Evolutionary conservation across 805 yeast species (phyloP), one percentile per base, ranked within the genome.

Genomic region (Ogataea degrootiae): DNA sequence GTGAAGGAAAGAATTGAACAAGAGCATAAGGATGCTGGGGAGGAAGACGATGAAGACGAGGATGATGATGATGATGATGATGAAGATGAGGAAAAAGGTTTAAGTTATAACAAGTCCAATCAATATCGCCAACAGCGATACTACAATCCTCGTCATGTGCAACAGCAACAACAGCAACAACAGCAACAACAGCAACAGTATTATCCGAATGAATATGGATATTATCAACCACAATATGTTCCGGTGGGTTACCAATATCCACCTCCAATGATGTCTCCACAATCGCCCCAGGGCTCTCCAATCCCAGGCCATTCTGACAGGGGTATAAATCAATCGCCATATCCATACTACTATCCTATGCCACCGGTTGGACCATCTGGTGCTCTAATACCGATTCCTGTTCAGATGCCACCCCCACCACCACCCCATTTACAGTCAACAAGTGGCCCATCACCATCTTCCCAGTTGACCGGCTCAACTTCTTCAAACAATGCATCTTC

Each of bases 1-100:
- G 76, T 48, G 67, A 73, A 47, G 56, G 72, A 47, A 68, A 71
- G 45, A 68, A 46, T 60, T 34, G 60, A 55, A 31, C 48, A 50
- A 37, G 68, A 67, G n/a, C 64, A 63, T 14, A 60, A 54, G 3
- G 59, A 55, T 4, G 63, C 58, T 8, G 61, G 53, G 0, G 64
- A 45, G 7, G 59, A 46, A 8, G 51, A 48, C 14, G 47, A 49
- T 15, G 52, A 50, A 15, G 63, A 60, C 14, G 65, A 64, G 6
- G 59, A 57, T 11, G 66, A 56, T 2, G 64, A 61, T 12, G 59
- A 52, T 0, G 63, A 57, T 15, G 61, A 34, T 3, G 34, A 33
- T n/a, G 16, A 41, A 2, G 23, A 19, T 21, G 29, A n/a, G 17
- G 22, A 17, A 9, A 19, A 17, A 19, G 5, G 34, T 21, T 23